Conservation (phyloP, 371 early-diverging fungal genomes). For the Batkoa obscura region DNA sequence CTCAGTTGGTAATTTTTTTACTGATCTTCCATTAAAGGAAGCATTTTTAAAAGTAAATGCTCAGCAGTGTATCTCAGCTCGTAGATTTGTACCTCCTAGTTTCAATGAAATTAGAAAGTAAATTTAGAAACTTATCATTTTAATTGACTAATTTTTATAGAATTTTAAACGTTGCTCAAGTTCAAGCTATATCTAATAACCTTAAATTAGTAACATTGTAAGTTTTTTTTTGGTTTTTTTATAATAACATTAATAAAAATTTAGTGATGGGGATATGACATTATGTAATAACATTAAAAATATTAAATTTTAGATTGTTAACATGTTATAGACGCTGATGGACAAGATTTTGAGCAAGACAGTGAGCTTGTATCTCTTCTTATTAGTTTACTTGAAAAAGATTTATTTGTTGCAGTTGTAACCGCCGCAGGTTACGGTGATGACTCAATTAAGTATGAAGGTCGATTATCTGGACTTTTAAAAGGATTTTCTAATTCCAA, state of each 20-base stretch:
- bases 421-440: slow-evolving; percentile 68
- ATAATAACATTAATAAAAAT: not conserved
- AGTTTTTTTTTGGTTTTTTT: slow-evolving; percentile 9
- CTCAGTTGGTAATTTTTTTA: slow-evolving; percentile 53
- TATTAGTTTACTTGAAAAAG: slow-evolving; percentile 28
- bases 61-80: slow-evolving; percentile 36
- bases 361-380: slow-evolving; percentile 35
- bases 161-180: slow-evolving; percentile 62
- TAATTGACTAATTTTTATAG: slow-evolving; percentile 11
- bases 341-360: slow-evolving; percentile 47
- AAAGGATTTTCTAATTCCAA: slow-evolving; percentile 24
- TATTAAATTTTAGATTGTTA: not conserved
- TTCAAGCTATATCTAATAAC: slow-evolving; percentile 23
- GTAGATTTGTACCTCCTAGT: slow-evolving; percentile 56
- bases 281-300: slow-evolving; percentile 19
- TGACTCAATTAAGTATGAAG: slow-evolving; percentile 43
- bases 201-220: slow-evolving; percentile 45
- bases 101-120: slow-evolving; percentile 65
- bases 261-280: slow-evolving; percentile 71
- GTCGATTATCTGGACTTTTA: slow-evolving; percentile 45
- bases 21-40: slow-evolving; percentile 41
- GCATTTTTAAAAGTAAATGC: slow-evolving; percentile 40
- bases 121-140: not conserved
- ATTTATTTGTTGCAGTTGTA: slow-evolving; percentile 51
- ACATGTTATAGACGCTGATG: slow-evolving; percentile 37